phyloP scores from a whole-genome alignment of 371 early-diverging fungal genomes.

The Lichtheimia hyalospora region DNA sequence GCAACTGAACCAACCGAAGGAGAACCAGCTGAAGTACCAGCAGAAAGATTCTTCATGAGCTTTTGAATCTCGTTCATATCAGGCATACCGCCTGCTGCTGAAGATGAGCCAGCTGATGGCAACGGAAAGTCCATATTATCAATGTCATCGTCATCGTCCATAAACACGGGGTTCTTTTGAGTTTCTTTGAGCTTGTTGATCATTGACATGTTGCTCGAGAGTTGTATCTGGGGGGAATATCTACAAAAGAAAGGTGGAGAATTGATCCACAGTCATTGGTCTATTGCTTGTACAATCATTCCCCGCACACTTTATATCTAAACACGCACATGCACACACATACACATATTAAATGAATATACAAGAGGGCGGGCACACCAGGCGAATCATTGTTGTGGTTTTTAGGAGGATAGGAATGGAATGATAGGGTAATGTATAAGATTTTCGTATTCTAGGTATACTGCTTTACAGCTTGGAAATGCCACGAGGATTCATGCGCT shows the following conservation, averaged over 20 bases:
- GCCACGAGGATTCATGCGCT: conserved; percentile 38
- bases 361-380: background rate
- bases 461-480: conserved; percentile 37
- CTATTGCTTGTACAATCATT: too few relatives aligned
- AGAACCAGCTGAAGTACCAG: conserved; percentile 1
- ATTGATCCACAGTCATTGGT: too few relatives aligned
- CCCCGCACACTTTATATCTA: too few relatives aligned
- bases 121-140: conserved; percentile 73
- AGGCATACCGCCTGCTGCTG: conserved; percentile 23
- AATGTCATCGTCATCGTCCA: conserved; percentile 52
- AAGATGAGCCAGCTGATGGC: conserved; percentile 36
- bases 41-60: conserved; percentile 22
- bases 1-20: background rate
- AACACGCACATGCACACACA: too few relatives aligned
- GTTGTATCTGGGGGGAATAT: background rate
- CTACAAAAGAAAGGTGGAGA: background rate
- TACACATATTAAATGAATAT: too few relatives aligned
- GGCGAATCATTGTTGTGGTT: background rate
- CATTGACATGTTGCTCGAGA: conserved; percentile 34
- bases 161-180: conserved; percentile 38
- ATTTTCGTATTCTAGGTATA: background rate
- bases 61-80: conserved; percentile 32
- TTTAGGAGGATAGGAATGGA: background rate
- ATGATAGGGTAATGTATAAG: background rate
- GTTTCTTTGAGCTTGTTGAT: conserved; percentile 44